Conservation (phyloP, 106 monocot genomes). For the Triglochin maritima region DNA sequence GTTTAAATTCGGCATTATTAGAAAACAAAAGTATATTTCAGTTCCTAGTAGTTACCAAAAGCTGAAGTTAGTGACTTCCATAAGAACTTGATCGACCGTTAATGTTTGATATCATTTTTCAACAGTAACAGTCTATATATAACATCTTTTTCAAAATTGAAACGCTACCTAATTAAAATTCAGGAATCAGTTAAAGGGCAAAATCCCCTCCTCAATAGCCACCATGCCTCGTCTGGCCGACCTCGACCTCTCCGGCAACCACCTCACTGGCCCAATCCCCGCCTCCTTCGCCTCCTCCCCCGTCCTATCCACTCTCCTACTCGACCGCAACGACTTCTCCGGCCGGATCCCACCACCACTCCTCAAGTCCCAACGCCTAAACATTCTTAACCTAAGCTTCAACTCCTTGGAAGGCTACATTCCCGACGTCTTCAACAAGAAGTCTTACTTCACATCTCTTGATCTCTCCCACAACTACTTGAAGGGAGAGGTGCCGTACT, state of each 20-base stretch:
- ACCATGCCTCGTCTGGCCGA: conserved; percentile 16
- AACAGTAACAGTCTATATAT: no score
- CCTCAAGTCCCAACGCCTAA: not conserved
- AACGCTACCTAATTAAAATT: no score
- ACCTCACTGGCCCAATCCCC: conserved; percentile 4
- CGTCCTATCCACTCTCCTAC: conserved; percentile 12
- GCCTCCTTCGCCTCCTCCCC: conserved; percentile 3
- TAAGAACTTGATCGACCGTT: no score
- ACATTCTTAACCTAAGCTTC: conserved; percentile 18
- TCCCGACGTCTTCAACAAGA: conserved; percentile 15
- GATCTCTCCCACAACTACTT: conserved; percentile 24
- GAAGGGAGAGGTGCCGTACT: conserved; percentile 40
- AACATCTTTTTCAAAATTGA: no score
- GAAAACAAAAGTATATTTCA: no score
- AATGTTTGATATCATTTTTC: no score
- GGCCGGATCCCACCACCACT: conserved; percentile 4
- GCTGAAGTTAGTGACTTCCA: no score
- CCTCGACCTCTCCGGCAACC: conserved; percentile 13
- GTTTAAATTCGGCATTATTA: no score
- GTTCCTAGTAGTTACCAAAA: no score
- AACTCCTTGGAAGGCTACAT: conserved; percentile 9
- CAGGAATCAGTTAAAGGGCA: conserved; percentile 45
- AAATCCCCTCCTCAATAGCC: conserved; percentile 27
- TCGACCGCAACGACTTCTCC: conserved; percentile 12
- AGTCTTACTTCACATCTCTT: conserved; percentile 16